Evolutionary conservation across 805 yeast species (phyloP).

Genomic region (Pichia pseudocactophila): DNA sequence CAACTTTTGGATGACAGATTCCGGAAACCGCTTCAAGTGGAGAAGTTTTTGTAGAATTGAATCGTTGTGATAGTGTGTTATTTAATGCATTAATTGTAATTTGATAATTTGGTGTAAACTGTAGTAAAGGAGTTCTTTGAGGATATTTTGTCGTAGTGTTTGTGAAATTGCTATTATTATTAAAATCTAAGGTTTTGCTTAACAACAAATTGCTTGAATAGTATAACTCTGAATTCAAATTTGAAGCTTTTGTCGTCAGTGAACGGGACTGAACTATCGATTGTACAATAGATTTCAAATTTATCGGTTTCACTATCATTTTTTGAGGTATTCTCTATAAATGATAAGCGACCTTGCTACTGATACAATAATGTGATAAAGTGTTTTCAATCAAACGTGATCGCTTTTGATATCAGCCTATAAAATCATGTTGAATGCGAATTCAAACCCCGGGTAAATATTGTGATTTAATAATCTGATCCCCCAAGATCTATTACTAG

Average conservation of each 20-base stretch:
- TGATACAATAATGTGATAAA: too few species aligned
- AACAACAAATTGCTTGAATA: conserved; percentile 15
- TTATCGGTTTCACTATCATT: too few species aligned
- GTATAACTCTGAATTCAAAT: conserved; percentile 5
- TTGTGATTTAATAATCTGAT: too few species aligned
- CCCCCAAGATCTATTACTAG: too few species aligned
- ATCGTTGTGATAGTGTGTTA: neutral
- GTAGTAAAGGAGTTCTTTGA: neutral
- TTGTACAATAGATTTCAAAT: neutral
- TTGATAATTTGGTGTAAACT: conserved; percentile 23
- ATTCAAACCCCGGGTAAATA: neutral
- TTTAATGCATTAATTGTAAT: conserved; percentile 5
- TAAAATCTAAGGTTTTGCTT: conserved; percentile 6
- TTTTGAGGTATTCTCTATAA: neutral
- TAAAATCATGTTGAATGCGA: neutral
- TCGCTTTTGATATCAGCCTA: neutral
- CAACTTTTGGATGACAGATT: conserved; percentile 31
- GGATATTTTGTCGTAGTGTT: neutral
- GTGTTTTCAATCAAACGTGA: too few species aligned
- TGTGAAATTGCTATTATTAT: neutral
- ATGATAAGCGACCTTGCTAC: neutral
- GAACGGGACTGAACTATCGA: neutral
- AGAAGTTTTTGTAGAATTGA: conserved; percentile 4
- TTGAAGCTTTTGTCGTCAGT: neutral
- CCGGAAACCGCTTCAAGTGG: conserved; percentile 11